Percentiles rank a stretch among this genome's conserved stretches.
Evolutionary conservation across 345 rosid species (phyloP).

Genomic region (Populus pruinosa): DNA sequence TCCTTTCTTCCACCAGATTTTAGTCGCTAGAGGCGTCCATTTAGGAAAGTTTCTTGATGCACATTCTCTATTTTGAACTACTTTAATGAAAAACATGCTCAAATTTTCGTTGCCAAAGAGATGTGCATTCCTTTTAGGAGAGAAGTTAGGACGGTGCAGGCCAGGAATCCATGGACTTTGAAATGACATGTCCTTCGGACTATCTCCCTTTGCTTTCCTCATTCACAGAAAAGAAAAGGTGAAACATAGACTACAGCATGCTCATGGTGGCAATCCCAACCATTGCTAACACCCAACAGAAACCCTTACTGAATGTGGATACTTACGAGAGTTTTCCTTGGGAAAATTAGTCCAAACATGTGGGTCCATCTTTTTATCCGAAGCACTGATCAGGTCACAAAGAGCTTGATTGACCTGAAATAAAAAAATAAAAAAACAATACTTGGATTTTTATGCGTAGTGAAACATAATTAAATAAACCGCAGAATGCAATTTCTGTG

Average conservation of each 20-base stretch:
- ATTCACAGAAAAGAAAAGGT: neutral
- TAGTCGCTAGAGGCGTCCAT: neutral
- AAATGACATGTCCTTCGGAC: neutral
- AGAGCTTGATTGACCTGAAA: constrained; percentile 92
- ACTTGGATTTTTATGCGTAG: neutral
- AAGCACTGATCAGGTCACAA: constrained; percentile 54
- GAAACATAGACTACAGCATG: neutral
- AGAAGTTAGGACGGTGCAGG: neutral
- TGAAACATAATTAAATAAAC: neutral
- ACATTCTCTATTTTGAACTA: neutral
- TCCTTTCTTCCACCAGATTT: neutral
- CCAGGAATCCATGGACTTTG: neutral
- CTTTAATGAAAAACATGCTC: neutral
- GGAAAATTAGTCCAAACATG: constrained; percentile 71
- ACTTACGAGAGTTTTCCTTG: constrained; percentile 45
- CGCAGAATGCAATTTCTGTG: neutral
- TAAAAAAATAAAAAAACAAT: neutral
- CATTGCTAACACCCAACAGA: neutral
- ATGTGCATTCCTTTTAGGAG: neutral
- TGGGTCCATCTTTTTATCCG: constrained; percentile 52
- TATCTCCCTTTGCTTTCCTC: neutral
- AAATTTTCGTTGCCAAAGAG: neutral
- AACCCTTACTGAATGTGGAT: neutral
- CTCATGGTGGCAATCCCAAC: neutral
- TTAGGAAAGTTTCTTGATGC: neutral